These are phyloP conservation scores for Euphorbia lathyris DNA, from an alignment of 345 rosid genomes.

Conservation along the genomic window DNA sequence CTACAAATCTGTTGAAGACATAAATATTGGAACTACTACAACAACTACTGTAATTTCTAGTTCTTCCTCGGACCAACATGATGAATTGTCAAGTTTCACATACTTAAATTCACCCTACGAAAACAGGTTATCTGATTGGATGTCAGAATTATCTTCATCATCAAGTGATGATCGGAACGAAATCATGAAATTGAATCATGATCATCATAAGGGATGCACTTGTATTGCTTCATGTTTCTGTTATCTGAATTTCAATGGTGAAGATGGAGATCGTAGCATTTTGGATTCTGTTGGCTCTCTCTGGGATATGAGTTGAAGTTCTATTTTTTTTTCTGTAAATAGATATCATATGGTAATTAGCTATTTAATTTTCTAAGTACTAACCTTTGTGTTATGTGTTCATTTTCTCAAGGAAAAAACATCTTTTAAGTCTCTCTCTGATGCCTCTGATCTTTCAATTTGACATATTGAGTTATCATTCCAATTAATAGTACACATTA, in stretches of 20 bases:
- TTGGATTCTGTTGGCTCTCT: constrained; percentile 9
- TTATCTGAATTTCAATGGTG: background rate
- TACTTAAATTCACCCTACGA: constrained; percentile 48
- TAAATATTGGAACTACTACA: constrained; percentile 7
- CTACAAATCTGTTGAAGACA: constrained; percentile 10
- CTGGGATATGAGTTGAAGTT: constrained; percentile 17
- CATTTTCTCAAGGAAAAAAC: too few species aligned
- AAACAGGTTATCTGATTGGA: constrained; percentile 49
- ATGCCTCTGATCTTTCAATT: too few species aligned
- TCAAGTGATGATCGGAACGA: background rate
- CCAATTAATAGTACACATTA: too few species aligned
- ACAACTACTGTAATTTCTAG: background rate
- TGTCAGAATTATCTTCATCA: constrained; percentile 31
- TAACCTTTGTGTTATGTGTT: too few species aligned
- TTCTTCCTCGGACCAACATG: constrained; percentile 10
- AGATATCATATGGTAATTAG: background rate
- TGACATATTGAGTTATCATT: too few species aligned
- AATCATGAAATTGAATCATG: constrained; percentile 28
- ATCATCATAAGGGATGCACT: constrained; percentile 18
- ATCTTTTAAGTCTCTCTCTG: too few species aligned
- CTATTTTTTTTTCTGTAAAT: background rate
- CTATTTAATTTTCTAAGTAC: background rate
- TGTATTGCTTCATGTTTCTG: constrained; percentile 17
- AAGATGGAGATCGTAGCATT: constrained; percentile 12
- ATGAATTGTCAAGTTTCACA: background rate